phyloP scores from a whole-genome alignment of 139 green algal genomes.

The Chlorella sp. region DNA sequence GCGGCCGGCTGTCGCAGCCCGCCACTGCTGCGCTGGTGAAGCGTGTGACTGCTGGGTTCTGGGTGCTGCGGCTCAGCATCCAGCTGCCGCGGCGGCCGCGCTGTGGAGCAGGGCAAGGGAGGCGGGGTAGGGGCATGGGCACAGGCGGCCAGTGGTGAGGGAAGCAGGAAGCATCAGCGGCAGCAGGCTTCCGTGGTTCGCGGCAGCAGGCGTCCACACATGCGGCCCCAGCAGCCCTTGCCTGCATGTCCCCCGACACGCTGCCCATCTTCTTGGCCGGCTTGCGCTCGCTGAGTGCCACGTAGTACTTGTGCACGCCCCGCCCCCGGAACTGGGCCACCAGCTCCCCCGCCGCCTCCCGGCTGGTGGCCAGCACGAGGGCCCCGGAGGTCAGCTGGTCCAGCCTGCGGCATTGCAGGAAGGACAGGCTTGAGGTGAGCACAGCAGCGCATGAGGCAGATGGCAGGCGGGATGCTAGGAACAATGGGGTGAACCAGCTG shows the following conservation, averaged over 20 bases:
- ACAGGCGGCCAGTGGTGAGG: not conserved
- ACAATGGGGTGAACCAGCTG: too few relatives aligned
- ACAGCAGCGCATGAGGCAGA: too few relatives aligned
- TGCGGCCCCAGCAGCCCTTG: too few relatives aligned
- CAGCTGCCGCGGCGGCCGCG: conserved; percentile 40
- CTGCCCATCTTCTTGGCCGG: conserved; percentile 52
- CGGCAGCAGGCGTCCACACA: too few relatives aligned
- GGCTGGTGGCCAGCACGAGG: conserved; percentile 41
- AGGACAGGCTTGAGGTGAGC: too few relatives aligned
- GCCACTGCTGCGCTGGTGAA: conserved; percentile 29
- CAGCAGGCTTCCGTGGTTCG: not conserved
- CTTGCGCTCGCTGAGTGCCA: conserved; percentile 40
- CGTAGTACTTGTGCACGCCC: conserved; percentile 51
- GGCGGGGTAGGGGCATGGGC: not conserved
- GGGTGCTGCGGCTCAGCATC: conserved; percentile 23
- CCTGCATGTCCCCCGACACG: conserved; percentile 43
- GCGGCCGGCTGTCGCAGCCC: not conserved
- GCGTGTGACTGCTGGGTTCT: conserved; percentile 35
- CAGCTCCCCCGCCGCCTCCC: conserved; percentile 24
- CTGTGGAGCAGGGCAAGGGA: not conserved
- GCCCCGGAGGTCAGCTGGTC: conserved; percentile 42
- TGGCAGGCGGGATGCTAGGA: too few relatives aligned
- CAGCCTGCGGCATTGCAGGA: conserved; percentile 12
- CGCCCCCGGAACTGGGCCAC: conserved; percentile 23
- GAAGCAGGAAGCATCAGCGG: not conserved